phyloP scores from a whole-genome alignment of 2,329 filamentous ascomycete genomes.

The Byssothecium circinans region DNA sequence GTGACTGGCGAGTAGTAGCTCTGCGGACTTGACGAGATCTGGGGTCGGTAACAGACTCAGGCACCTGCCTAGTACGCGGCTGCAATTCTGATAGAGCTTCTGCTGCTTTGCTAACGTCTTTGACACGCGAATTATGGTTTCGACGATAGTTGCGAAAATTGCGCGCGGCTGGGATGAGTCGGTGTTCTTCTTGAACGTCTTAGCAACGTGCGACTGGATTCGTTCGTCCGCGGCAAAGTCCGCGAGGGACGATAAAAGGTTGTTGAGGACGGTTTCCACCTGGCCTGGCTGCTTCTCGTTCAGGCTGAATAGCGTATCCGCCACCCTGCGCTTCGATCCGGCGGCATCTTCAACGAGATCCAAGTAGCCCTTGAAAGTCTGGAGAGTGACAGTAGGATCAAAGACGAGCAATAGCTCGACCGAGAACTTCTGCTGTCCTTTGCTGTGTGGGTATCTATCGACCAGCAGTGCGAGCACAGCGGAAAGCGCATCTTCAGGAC shows the following conservation, averaged over 20 bases:
- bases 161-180: conserved; percentile 31
- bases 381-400: conserved; percentile 71
- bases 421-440: conserved; percentile 73
- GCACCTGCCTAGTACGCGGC: conserved; percentile 75
- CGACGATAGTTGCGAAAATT: conserved; percentile 43
- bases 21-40: conserved; percentile 87
- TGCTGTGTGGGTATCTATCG: conserved; percentile 82
- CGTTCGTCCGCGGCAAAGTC: conserved; percentile 39
- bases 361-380: conserved; percentile 74
- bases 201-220: conserved; percentile 33
- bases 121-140: conserved; percentile 57
- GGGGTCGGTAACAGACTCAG: conserved; percentile 81
- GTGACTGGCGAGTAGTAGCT: conserved; percentile 75
- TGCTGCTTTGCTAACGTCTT: conserved; percentile 59
- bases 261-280: conserved; percentile 39
- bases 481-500: conserved; percentile 83
- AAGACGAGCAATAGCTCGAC: conserved; percentile 74
- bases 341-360: conserved; percentile 75
- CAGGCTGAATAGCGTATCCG: conserved; percentile 69
- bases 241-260: conserved; percentile 45
- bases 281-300: conserved; percentile 50
- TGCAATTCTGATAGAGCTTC: conserved; percentile 49
- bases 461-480: conserved; percentile 85
- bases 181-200: conserved; percentile 32
- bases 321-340: conserved; percentile 72